Conservation (phyloP, 257 asterid species). For the Coffea canephora region DNA sequence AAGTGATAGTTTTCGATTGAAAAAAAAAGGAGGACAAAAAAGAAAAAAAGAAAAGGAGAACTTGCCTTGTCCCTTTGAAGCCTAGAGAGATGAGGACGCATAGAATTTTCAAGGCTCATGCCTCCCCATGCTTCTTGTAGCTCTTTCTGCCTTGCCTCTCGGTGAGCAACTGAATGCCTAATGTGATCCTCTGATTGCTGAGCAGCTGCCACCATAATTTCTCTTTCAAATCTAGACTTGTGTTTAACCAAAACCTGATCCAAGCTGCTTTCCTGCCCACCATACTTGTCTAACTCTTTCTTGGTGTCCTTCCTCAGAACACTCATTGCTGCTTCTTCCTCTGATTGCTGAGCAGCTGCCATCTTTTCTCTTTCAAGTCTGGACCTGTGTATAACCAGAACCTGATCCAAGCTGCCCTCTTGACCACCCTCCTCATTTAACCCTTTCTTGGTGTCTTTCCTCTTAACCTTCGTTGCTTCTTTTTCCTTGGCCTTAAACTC, state of each 20-base stretch:
- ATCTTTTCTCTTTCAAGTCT: constrained; percentile 64
- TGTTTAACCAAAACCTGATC: constrained; percentile 70
- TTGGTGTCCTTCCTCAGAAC: constrained; percentile 13
- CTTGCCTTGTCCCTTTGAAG: constrained; percentile 83
- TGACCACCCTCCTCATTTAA: constrained; percentile 22
- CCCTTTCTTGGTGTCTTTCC: constrained; percentile 26
- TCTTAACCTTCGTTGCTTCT: constrained; percentile 31
- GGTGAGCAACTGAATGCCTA: constrained; percentile 46
- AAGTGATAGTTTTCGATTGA: background rate
- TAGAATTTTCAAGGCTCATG: constrained; percentile 78
- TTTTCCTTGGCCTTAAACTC: constrained; percentile 41
- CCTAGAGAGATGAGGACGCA: constrained; percentile 76
- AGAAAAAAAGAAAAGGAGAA: background rate
- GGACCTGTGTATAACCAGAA: constrained; percentile 60
- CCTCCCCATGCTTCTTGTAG: constrained; percentile 90
- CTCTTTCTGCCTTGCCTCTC: constrained; percentile 75
- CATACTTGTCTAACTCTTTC: constrained; percentile 24
- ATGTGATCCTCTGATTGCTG: constrained; percentile 26
- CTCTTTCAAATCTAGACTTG: constrained; percentile 61
- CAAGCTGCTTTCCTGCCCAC: constrained; percentile 44
- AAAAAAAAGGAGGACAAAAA: too few species aligned
- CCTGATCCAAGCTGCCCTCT: constrained; percentile 61
- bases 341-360: constrained; percentile 31
- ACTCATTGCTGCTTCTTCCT: constrained; percentile 6
- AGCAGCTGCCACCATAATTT: constrained; percentile 43